A percentile compares a stretch with the other conserved stretches of the same genome.
phyloP scores from a whole-genome alignment of 371 early-diverging fungal species.

The Aphelidium insulamus region DNA sequence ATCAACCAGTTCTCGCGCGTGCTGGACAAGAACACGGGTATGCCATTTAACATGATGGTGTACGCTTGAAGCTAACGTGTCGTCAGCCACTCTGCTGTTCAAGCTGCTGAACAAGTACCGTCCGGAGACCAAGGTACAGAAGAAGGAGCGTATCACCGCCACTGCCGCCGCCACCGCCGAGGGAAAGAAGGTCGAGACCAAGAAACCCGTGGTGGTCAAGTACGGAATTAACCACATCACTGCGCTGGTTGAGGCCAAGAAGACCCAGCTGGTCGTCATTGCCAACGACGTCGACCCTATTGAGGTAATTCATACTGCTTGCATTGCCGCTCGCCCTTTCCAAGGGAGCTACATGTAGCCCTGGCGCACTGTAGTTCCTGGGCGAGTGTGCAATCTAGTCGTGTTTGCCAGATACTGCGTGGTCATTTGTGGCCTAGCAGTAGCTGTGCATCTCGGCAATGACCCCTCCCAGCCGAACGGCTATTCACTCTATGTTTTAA shows the following conservation, averaged over 20 bases:
- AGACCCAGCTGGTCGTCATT: conserved; percentile 96
- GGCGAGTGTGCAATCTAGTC: too few relatives aligned
- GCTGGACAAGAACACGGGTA: conserved; percentile 80
- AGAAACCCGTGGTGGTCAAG: conserved; percentile 92
- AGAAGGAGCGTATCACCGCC: conserved; percentile 75
- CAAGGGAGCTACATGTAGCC: too few relatives aligned
- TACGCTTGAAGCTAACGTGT: not conserved
- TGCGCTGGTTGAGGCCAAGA: conserved; percentile 91
- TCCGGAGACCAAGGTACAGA: conserved; percentile 92
- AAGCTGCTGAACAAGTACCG: conserved; percentile 95
- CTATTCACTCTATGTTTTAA: conserved; percentile 1
- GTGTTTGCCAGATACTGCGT: not conserved
- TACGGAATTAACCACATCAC: conserved; percentile 99
- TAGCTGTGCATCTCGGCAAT: not conserved
- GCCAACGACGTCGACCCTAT: conserved; percentile 99
- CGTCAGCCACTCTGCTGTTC: conserved; percentile 74
- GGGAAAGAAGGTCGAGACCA: conserved; percentile 67
- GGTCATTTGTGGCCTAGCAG: not conserved
- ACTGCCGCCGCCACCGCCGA: conserved; percentile 63
- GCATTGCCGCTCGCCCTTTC: too few relatives aligned
- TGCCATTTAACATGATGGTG: not conserved
- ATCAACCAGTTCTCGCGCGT: conserved; percentile 98
- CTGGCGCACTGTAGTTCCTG: too few relatives aligned
- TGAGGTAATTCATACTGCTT: conserved; percentile 25
- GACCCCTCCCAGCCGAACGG: not conserved